Evolutionary conservation across 2,329 filamentous ascomycete species (phyloP).

Genomic region (Sporothrix schenckii): DNA sequence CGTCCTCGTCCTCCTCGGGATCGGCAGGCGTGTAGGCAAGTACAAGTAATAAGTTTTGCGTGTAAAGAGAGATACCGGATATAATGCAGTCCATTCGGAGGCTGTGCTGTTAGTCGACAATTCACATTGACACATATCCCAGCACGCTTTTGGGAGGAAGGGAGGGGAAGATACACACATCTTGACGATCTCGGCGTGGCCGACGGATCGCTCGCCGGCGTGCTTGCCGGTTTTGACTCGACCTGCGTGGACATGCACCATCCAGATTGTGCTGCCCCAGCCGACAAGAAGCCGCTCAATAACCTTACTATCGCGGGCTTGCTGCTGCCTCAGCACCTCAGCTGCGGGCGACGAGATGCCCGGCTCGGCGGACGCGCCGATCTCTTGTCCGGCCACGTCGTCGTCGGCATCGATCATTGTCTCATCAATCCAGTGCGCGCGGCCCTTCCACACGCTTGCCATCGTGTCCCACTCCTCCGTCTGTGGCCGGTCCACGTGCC

Average conservation of each 20-base stretch:
- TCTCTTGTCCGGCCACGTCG: slow-evolving; percentile 44
- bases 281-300: slow-evolving; percentile 86
- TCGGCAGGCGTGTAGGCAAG: slow-evolving; percentile 85
- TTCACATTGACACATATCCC: too few relatives aligned
- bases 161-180: slow-evolving; percentile 61
- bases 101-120: slow-evolving; percentile 48
- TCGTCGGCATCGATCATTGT: slow-evolving; percentile 75
- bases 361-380: slow-evolving; percentile 36
- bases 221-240: slow-evolving; percentile 67
- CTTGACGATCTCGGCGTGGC: slow-evolving; percentile 86
- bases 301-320: slow-evolving; percentile 50
- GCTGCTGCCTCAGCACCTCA: slow-evolving; percentile 54
- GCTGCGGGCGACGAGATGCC: slow-evolving; percentile 48
- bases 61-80: slow-evolving; percentile 96
- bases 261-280: slow-evolving; percentile 96
- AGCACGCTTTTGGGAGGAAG: neutral
- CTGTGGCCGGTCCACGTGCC: slow-evolving; percentile 86
- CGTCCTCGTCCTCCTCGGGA: slow-evolving; percentile 62
- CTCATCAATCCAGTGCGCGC: slow-evolving; percentile 92
- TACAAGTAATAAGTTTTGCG: slow-evolving; percentile 83
- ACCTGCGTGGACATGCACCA: slow-evolving; percentile 84
- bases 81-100: slow-evolving; percentile 97
- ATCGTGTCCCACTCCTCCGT: slow-evolving; percentile 92
- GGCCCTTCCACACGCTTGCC: slow-evolving; percentile 91
- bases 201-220: slow-evolving; percentile 70